Evolutionary conservation across 2,329 filamentous ascomycete genomes (phyloP).

Genomic region (Pestalotiopsis sp.): DNA sequence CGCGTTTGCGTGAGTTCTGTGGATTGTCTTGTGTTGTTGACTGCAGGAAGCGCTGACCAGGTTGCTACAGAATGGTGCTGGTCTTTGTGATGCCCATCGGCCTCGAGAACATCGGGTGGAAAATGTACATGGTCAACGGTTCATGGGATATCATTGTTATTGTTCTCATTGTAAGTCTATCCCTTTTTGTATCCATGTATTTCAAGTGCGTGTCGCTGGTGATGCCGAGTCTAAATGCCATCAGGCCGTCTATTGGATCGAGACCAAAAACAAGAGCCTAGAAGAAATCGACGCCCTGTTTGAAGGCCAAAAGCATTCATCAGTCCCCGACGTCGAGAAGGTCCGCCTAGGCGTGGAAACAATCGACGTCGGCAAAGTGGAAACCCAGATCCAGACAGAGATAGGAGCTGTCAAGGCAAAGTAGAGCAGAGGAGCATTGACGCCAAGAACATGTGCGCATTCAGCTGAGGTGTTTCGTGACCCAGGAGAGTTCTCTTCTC

Average conservation of each 20-base stretch:
- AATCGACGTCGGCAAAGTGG: conserved; percentile 7
- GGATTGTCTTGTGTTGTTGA: too few relatives aligned
- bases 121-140: conserved; percentile 50
- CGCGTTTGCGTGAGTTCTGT: conserved; percentile 27
- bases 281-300: conserved; percentile 35
- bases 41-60: background rate
- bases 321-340: conserved; percentile 12
- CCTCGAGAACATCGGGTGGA: conserved; percentile 44
- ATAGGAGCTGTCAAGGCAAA: background rate
- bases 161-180: conserved; percentile 37
- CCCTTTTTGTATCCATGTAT: background rate
- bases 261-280: conserved; percentile 39
- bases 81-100: conserved; percentile 46
- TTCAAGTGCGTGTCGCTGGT: too few relatives aligned
- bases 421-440: background rate
- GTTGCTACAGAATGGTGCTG: conserved; percentile 33
- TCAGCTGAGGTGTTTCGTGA: too few relatives aligned
- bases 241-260: conserved; percentile 36
- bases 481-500: too few relatives aligned
- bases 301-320: conserved; percentile 14
- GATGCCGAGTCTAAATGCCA: background rate
- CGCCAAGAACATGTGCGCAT: too few relatives aligned
- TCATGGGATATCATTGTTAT: conserved; percentile 43
- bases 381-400: conserved; percentile 5
- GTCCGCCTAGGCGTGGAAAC: conserved; percentile 9